Evolutionary conservation across 257 asterid species (phyloP), one percentile per base, ranked within the genome.

Genomic region (Solanum ossicruentum): DNA sequence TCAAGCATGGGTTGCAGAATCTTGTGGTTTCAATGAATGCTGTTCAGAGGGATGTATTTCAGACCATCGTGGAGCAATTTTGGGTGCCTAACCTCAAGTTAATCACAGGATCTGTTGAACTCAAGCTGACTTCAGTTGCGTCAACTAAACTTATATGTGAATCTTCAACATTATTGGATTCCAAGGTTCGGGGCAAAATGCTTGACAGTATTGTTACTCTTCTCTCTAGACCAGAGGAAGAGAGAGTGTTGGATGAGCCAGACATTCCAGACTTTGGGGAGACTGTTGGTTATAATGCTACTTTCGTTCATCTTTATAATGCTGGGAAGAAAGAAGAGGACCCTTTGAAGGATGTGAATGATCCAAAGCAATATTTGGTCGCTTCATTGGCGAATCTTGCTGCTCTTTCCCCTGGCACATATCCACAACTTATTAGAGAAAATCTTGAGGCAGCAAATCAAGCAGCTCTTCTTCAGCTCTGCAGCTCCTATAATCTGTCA

Each of bases 211-310:
- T 93, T 87, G 94, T 95, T 86, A 94, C 97, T 67, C 98, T 97
- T 81, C 89, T 97, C 87, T 93, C 96, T 45, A 89, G 92, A 67
- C 93, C 98, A 21, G 97, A 89, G 87, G 92, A 95, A 86, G 95
- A 91, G 82, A 94, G 98, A 88, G 93, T 95, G 80, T 92, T 90
- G 82, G 97, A 92, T 84, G 98, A 97, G 84, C 88, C 93, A 36
- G 99, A 94, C 65, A 94, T 95, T 88, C 96, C 97, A 57, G 98
- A 95, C 87, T 97, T 95, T 87, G 92, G 91, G 77, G 99, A 94
- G 87, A 91, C 93, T 52, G 88, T 88, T 9, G 98, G 98, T 60
- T 95, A 93, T 86, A 91, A 84, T 90, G 93, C 99, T 52, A 90
- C 97, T 78, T 94, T 90, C 63, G 94, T 93, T 80, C 93, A 86